phyloP scores from a whole-genome alignment of 176 grass and related monocot species.

The Raddia guianensis region DNA sequence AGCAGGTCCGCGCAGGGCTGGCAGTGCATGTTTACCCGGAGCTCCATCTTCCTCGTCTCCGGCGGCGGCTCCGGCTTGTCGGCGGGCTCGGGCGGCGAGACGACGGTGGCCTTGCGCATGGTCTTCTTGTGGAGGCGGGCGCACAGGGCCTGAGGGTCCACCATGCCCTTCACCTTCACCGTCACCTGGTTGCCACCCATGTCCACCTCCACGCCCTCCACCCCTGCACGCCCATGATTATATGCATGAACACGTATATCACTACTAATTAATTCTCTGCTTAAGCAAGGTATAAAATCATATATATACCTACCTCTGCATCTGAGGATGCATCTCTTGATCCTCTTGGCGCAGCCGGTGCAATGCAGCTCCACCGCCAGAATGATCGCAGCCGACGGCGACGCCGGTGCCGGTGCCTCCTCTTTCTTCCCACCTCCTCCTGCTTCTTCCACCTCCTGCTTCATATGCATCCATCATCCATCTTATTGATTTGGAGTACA shows the following conservation, averaged over 20 bases:
- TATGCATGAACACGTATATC: too few relatives aligned
- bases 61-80: constrained; percentile 37
- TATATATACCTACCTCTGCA: constrained; percentile 54
- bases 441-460: constrained; percentile 44
- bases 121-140: constrained; percentile 66
- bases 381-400: constrained; percentile 51
- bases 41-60: constrained; percentile 55
- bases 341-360: constrained; percentile 78
- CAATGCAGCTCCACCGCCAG: constrained; percentile 75
- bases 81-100: constrained; percentile 48
- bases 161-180: constrained; percentile 57
- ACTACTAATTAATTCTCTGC: too few relatives aligned
- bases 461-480: too few relatives aligned
- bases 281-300: too few relatives aligned
- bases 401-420: constrained; percentile 44
- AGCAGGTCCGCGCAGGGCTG: constrained; percentile 82
- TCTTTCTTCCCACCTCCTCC: constrained; percentile 41
- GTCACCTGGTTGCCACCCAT: constrained; percentile 70
- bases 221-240: constrained; percentile 36
- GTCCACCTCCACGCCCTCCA: constrained; percentile 65
- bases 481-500: too few relatives aligned
- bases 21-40: constrained; percentile 88
- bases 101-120: constrained; percentile 52
- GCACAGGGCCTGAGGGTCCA: constrained; percentile 74
- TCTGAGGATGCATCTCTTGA: constrained; percentile 59